phyloP scores from a whole-genome alignment of 768 basidiomycete species.

The Suillus variegatus region DNA sequence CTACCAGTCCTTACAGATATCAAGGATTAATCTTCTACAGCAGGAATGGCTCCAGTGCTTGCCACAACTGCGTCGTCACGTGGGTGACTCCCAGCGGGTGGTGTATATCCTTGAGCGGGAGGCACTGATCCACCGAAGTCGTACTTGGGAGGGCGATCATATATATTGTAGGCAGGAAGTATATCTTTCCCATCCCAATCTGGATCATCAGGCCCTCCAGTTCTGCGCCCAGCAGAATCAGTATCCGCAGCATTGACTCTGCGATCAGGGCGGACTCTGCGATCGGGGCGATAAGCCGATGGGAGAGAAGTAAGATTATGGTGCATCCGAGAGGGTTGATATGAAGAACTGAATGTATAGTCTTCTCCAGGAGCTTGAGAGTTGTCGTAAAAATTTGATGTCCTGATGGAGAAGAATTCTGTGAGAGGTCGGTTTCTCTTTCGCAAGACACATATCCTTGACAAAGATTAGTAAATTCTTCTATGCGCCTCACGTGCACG shows the following conservation, averaged over 20 bases:
- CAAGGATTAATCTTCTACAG: neutral
- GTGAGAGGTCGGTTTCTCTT: slow-evolving; percentile 18
- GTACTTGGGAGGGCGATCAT: slow-evolving; percentile 51
- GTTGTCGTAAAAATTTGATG: slow-evolving; percentile 4
- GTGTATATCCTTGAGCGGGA: neutral
- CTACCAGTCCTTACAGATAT: neutral
- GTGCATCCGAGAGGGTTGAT: slow-evolving; percentile 15
- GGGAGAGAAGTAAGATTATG: slow-evolving; percentile 22
- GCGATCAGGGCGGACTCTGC: slow-evolving; percentile 22
- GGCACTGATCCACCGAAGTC: slow-evolving; percentile 17
- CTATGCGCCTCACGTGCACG: neutral
- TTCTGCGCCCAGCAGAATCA: slow-evolving; percentile 43
- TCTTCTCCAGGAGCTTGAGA: slow-evolving; percentile 5
- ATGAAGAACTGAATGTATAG: slow-evolving; percentile 11
- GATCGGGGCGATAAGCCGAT: slow-evolving; percentile 21
- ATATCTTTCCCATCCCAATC: slow-evolving; percentile 43
- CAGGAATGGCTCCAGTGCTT: neutral
- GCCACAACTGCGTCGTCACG: neutral
- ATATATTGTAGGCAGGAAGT: slow-evolving; percentile 48
- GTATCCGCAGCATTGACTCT: slow-evolving; percentile 37
- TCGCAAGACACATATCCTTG: slow-evolving; percentile 26
- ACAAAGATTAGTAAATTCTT: neutral
- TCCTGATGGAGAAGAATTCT: slow-evolving; percentile 22
- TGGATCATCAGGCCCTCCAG: slow-evolving; percentile 31
- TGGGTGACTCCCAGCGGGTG: neutral